Conservation (phyloP, 164 flowering plant species). For the Saururus chinensis region DNA sequence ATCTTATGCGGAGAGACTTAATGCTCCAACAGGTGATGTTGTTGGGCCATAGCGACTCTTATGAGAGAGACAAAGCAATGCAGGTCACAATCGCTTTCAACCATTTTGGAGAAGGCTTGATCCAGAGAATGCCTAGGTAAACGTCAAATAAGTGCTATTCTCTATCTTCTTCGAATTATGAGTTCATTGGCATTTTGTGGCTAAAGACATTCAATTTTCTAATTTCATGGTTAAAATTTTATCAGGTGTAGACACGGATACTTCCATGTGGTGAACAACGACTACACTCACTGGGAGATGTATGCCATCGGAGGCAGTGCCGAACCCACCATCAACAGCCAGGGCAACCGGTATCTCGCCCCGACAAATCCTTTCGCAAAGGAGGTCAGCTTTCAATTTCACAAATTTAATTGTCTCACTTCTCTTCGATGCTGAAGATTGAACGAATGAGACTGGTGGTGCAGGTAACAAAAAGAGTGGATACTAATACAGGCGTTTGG, state of each 20-base stretch:
- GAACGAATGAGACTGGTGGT: background rate
- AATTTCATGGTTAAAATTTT: background rate
- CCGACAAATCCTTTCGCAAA: constrained; percentile 63
- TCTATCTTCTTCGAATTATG: background rate
- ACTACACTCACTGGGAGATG: constrained; percentile 97
- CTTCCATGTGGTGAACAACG: constrained; percentile 94
- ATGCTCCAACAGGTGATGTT: constrained; percentile 60
- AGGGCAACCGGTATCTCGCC: constrained; percentile 79
- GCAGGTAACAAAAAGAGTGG: constrained; percentile 93
- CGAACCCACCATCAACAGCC: constrained; percentile 84
- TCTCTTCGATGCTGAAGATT: background rate
- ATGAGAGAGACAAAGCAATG: constrained; percentile 73
- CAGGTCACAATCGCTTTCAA: constrained; percentile 97
- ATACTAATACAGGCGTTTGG: constrained; percentile 40
- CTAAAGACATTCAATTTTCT: background rate
- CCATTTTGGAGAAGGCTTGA: constrained; percentile 92
- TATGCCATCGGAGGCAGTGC: constrained; percentile 97
- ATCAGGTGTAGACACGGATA: constrained; percentile 87
- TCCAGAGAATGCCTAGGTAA: constrained; percentile 99
- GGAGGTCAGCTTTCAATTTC: constrained; percentile 34
- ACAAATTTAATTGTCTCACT: background rate
- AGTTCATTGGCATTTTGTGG: background rate
- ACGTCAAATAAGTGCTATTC: background rate
- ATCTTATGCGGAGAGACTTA: background rate
- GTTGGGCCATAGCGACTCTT: constrained; percentile 90